Evolutionary conservation across 2,329 filamentous ascomycete species (phyloP), one percentile per base, ranked within the genome.

Genomic region (Blumeriella jaapii): DNA sequence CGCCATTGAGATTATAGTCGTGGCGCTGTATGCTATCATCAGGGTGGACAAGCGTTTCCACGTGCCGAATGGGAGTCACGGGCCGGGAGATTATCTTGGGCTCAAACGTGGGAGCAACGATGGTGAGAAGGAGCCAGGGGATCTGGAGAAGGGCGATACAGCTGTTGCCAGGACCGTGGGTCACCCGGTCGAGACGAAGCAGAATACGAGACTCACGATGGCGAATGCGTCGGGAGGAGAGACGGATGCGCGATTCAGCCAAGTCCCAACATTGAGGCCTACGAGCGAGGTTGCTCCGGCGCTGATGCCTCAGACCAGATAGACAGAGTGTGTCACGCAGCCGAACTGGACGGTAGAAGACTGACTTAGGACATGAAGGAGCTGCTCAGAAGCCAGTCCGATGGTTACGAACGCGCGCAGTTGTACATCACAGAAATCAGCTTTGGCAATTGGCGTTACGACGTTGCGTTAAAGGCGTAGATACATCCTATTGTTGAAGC

Each of bases 11-110:
- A 61, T 87, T 25, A 53, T 80, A 15, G 74, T 85, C 23, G 67
- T 89, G 4, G 69, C 67, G 34, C 60, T 77, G 6, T 89, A 82
- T 58, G 67, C 77, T 0, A 51, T 80, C 11, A 58, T 68, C 13
- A 69, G 85, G 19, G 75, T 91, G 42, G 86, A 93, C 55, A 66
- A 68, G 42, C 71, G 82, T 26, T 93, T 89, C 61, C 68, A 79
- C 52, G 62, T 91, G 15, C 82, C 82, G 1, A 63, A 91, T 53
- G 78, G 80, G 28, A 74, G 74, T 52, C 67, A 67, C 28, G 68
- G 63, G 1, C 68, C 72, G 0, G 71, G 73, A 3, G 62, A 56
- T 34, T 63, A 63, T 42, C 46, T 45, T 4, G 22, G 34, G 11
- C 31, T 20, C 7, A 31, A 36, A n/a, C 24, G 16, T 13, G 32